Evolutionary conservation across 2,329 filamentous ascomycete species (phyloP).

Genomic region (Thielaviopsis punctulata): DNA sequence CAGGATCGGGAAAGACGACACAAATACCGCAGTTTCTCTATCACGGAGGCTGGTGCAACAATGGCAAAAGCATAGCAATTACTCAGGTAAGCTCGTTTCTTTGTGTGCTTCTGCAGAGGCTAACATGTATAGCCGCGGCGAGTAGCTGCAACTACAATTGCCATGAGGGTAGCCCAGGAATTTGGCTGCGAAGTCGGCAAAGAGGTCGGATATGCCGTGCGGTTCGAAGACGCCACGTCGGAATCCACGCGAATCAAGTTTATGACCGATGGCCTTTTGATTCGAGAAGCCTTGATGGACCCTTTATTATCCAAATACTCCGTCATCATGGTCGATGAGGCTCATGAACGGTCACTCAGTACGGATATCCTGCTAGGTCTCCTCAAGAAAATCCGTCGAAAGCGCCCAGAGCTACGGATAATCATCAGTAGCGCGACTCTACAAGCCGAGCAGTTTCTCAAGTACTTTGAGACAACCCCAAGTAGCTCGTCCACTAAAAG

Average conservation of each 20-base stretch:
- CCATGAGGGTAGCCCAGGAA: slow-evolving; percentile 77
- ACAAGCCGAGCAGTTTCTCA: slow-evolving; percentile 70
- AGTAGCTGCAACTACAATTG: slow-evolving; percentile 82
- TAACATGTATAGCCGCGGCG: slow-evolving; percentile 50
- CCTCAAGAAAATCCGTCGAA: slow-evolving; percentile 75
- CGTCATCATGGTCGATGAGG: slow-evolving; percentile 95
- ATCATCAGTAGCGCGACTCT: slow-evolving; percentile 88
- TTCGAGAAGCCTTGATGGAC: slow-evolving; percentile 85
- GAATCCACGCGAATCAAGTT: slow-evolving; percentile 81
- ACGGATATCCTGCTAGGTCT: slow-evolving; percentile 82
- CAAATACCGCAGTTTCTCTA: slow-evolving; percentile 88
- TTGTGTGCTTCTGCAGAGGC: background rate
- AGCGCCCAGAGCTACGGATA: slow-evolving; percentile 64
- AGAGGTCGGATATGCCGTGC: slow-evolving; percentile 83
- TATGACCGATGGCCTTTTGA: slow-evolving; percentile 77
- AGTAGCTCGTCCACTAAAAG: background rate
- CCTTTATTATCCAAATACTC: slow-evolving; percentile 81
- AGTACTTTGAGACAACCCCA: slow-evolving; percentile 44
- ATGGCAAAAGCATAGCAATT: slow-evolving; percentile 69
- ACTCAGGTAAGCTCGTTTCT: slow-evolving; percentile 55
- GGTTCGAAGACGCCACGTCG: slow-evolving; percentile 82
- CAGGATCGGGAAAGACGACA: slow-evolving; percentile 88
- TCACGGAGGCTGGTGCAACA: slow-evolving; percentile 70
- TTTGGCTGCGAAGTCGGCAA: slow-evolving; percentile 72
- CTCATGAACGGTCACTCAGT: slow-evolving; percentile 82